A percentile compares a stretch with the other conserved stretches of the same genome.
These are phyloP conservation scores for Cetraspora pellucida DNA, from an alignment of 192 early-diverging fungal genomes.

Conservation along the genomic window DNA sequence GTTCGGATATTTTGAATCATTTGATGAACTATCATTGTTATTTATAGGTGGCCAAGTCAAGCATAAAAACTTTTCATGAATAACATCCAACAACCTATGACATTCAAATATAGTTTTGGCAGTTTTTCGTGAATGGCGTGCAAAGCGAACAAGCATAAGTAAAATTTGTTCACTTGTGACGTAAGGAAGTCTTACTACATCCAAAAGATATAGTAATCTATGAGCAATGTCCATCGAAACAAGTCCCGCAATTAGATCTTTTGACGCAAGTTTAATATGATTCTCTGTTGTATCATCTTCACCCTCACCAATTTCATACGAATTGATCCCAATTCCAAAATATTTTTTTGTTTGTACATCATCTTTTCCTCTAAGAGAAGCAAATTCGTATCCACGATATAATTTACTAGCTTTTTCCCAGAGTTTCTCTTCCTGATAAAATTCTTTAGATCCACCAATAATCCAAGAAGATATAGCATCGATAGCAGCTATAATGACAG, in stretches of 20 bases:
- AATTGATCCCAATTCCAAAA: constrained; percentile 46
- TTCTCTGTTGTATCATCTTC: constrained; percentile 43
- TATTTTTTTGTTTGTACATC: constrained; percentile 35
- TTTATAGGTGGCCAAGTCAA: constrained; percentile 51
- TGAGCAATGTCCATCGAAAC: constrained; percentile 62
- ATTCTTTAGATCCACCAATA: constrained; percentile 29
- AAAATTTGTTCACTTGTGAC: constrained; percentile 49
- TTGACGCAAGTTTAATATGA: constrained; percentile 52
- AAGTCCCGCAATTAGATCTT: constrained; percentile 61
- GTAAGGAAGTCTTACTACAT: constrained; percentile 39
- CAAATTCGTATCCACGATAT: constrained; percentile 40
- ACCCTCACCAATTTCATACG: constrained; percentile 42
- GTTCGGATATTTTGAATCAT: constrained; percentile 21
- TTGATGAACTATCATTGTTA: neutral
- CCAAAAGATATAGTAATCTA: constrained; percentile 60
- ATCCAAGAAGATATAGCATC: constrained; percentile 51
- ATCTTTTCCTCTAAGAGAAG: constrained; percentile 28
- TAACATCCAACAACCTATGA: constrained; percentile 47
- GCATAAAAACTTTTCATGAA: constrained; percentile 42
- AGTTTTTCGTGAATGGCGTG: constrained; percentile 44
- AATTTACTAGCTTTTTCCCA: constrained; percentile 46
- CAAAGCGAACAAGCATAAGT: constrained; percentile 51
- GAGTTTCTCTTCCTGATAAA: constrained; percentile 36
- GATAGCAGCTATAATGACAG: constrained; percentile 57
- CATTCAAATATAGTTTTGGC: constrained; percentile 53